Evolutionary conservation across 805 yeast genomes (phyloP).

Genomic region (Kodamaea neixiangensis): DNA sequence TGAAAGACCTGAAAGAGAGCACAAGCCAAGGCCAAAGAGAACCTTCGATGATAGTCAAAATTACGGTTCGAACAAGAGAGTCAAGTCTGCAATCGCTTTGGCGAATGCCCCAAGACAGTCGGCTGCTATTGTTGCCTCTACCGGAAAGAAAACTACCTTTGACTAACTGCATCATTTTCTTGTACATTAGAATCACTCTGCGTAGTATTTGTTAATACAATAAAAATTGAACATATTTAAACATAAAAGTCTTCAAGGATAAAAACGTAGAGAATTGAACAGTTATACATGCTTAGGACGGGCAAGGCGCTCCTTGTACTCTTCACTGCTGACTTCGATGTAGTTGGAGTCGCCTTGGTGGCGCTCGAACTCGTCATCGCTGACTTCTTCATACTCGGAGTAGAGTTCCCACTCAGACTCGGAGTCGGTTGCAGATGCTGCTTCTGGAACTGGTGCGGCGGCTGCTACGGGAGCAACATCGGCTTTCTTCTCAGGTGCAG

Average conservation of each 20-base stretch:
- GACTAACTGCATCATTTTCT: slow-evolving; percentile 35
- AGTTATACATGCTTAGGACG: slow-evolving; percentile 7
- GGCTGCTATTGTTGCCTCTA: slow-evolving; percentile 83
- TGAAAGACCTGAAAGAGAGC: slow-evolving; percentile 10
- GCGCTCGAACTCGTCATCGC: slow-evolving; percentile 46
- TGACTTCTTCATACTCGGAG: slow-evolving; percentile 48
- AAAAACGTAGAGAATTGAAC: not conserved
- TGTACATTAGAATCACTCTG: slow-evolving; percentile 1
- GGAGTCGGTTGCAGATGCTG: not conserved
- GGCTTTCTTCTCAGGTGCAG: slow-evolving; percentile 5
- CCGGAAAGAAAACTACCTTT: slow-evolving; percentile 84
- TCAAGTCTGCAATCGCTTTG: slow-evolving; percentile 80
- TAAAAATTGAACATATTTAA: slow-evolving; percentile 1
- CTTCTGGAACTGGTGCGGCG: not conserved
- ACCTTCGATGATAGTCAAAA: slow-evolving; percentile 17
- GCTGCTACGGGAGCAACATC: not conserved
- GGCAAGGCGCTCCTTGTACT: slow-evolving; percentile 16
- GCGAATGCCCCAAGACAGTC: slow-evolving; percentile 88
- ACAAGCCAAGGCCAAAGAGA: slow-evolving; percentile 19
- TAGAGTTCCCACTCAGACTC: slow-evolving; percentile 19
- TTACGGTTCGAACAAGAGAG: slow-evolving; percentile 44
- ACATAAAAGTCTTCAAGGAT: not conserved
- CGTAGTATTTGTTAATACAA: slow-evolving; percentile 1
- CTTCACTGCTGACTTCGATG: slow-evolving; percentile 32
- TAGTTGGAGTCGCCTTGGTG: slow-evolving; percentile 52